A percentile compares a stretch with the other conserved stretches of the same genome.
Evolutionary conservation across 2,329 filamentous ascomycete species (phyloP).

Genomic region (Coniochaeta prunicola): DNA sequence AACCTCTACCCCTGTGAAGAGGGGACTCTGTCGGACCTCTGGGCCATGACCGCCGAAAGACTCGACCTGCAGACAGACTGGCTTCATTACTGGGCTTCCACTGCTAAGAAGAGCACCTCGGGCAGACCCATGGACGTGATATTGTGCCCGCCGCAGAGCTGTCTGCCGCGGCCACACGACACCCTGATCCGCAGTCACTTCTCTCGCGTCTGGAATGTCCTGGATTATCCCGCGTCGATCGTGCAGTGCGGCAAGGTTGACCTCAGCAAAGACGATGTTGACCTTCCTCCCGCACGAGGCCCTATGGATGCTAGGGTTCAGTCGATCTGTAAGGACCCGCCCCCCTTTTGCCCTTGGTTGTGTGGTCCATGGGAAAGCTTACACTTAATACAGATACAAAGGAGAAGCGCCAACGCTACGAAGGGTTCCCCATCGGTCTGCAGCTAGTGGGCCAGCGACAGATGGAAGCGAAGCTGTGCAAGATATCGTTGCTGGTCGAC

Average conservation of each 20-base stretch:
- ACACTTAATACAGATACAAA: no score
- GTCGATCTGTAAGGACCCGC: no score
- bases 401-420: background rate
- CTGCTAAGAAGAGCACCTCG: background rate
- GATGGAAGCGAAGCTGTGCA: conserved; percentile 1
- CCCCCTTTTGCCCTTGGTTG: no score
- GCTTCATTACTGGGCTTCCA: conserved; percentile 1
- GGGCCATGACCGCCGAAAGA: background rate
- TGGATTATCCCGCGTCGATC: background rate
- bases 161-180: conserved; percentile 1
- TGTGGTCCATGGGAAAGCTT: no score
- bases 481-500: background rate
- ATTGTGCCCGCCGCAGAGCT: background rate
- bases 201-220: conserved; percentile 1
- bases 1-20: conserved; percentile 1
- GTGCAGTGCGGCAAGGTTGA: no score
- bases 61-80: conserved; percentile 1
- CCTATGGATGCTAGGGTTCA: no score
- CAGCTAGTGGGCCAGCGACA: conserved; percentile 1
- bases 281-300: no score
- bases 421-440: background rate
- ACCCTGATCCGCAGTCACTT: conserved; percentile 3
- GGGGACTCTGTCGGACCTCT: background rate
- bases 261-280: no score
- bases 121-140: conserved; percentile 1